Evolutionary conservation across 2,329 filamentous ascomycete genomes (phyloP).

Genomic region (Westerdykella ornata): DNA sequence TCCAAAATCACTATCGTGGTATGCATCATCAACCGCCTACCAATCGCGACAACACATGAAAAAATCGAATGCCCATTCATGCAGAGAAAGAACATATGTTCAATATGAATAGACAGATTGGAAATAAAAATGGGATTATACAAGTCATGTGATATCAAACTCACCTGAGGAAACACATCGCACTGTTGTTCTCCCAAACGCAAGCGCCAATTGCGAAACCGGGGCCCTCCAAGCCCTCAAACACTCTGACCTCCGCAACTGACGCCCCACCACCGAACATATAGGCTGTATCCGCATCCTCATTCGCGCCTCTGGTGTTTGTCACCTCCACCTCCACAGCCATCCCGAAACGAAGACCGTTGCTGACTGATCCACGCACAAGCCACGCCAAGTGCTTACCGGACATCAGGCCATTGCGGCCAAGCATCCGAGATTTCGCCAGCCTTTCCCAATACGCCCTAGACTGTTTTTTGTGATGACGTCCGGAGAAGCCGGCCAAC

Average conservation of each 20-base stretch:
- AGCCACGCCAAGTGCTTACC: constrained; percentile 9
- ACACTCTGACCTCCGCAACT: constrained; percentile 7
- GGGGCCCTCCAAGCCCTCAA: constrained; percentile 7
- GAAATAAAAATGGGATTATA: background rate
- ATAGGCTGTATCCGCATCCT: constrained; percentile 22
- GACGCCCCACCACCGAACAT: constrained; percentile 19
- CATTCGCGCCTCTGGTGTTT: constrained; percentile 8
- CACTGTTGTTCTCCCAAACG: constrained; percentile 5
- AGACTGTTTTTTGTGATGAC: constrained; percentile 8
- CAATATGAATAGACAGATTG: background rate
- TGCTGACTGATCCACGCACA: constrained; percentile 16
- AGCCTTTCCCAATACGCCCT: constrained; percentile 19
- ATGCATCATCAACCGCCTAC: too few relatives aligned
- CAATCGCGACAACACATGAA: background rate
- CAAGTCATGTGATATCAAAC: constrained; percentile 27
- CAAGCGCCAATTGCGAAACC: constrained; percentile 6
- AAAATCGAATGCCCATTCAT: background rate
- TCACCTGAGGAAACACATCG: constrained; percentile 31
- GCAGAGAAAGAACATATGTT: background rate
- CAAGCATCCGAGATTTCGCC: background rate
- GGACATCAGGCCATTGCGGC: constrained; percentile 8
- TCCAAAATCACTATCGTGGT: background rate
- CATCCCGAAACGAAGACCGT: too few relatives aligned
- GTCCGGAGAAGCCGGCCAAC: background rate
- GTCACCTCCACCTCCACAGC: constrained; percentile 1